phyloP scores from a whole-genome alignment of 345 rosid genomes.

The Eutrema heterophyllum region DNA sequence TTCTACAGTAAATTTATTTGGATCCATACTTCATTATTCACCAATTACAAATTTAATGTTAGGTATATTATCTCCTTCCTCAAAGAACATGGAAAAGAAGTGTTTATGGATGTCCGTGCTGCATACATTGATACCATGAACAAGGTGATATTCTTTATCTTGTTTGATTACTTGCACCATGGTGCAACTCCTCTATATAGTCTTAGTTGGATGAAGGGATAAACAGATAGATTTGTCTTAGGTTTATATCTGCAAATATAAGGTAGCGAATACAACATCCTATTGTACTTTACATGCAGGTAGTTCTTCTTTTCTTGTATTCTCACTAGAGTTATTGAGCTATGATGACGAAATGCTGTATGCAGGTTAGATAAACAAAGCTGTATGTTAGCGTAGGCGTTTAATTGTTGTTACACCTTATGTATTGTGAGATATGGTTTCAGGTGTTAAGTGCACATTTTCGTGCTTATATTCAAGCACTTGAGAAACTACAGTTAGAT shows the following conservation, averaged over 20 bases:
- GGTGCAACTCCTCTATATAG: not conserved
- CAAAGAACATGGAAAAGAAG: slow-evolving; percentile 92
- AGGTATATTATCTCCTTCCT: slow-evolving; percentile 85
- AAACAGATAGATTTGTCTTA: not conserved
- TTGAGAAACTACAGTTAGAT: slow-evolving; percentile 93
- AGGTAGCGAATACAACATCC: not conserved
- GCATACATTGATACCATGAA: slow-evolving; percentile 97
- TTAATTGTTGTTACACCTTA: slow-evolving; percentile 5
- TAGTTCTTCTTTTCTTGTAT: not conserved
- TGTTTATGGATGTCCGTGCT: slow-evolving; percentile 80
- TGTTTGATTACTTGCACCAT: not conserved
- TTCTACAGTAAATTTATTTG: not conserved
- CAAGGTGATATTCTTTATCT: slow-evolving; percentile 56
- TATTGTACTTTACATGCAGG: slow-evolving; percentile 3
- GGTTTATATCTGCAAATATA: not conserved
- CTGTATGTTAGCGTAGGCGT: slow-evolving; percentile 1
- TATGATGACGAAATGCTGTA: not conserved
- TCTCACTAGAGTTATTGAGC: not conserved
- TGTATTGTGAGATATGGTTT: slow-evolving; percentile 17
- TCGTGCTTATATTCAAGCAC: slow-evolving; percentile 93
- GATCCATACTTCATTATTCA: not conserved
- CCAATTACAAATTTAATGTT: slow-evolving; percentile 11
- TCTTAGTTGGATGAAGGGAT: not conserved
- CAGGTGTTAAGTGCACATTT: slow-evolving; percentile 99
- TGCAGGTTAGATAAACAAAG: slow-evolving; percentile 8